Conservation (phyloP, 2,329 filamentous ascomycete species). For the Aspergillus neoniger region DNA sequence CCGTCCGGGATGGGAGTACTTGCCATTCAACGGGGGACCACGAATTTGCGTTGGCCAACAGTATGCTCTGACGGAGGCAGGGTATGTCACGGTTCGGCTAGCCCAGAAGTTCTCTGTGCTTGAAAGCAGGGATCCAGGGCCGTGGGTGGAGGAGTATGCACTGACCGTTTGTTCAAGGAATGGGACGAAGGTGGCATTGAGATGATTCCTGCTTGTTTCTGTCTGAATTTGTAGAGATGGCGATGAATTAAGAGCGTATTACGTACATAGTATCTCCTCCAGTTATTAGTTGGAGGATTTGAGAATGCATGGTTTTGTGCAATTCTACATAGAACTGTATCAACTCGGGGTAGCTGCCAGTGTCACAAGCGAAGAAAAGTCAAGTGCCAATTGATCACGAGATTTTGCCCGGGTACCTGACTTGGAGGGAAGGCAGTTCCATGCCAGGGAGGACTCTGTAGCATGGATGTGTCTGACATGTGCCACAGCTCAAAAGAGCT, state of each 20-base stretch:
- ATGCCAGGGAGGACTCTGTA: too few relatives aligned
- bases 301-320: too few relatives aligned
- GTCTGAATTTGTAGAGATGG: not conserved
- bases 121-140: slow-evolving; percentile 31
- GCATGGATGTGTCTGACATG: too few relatives aligned
- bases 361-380: too few relatives aligned
- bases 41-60: slow-evolving; percentile 38
- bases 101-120: slow-evolving; percentile 35
- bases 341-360: too few relatives aligned
- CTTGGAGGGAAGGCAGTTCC: too few relatives aligned
- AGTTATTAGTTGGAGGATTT: too few relatives aligned
- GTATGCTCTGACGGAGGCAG: slow-evolving; percentile 40
- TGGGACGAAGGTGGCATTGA: slow-evolving; percentile 21
- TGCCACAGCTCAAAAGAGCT: too few relatives aligned
- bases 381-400: too few relatives aligned
- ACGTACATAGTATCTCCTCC: not conserved
- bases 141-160: slow-evolving; percentile 29
- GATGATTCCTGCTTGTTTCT: not conserved
- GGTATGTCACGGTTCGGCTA: slow-evolving; percentile 36
- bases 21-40: slow-evolving; percentile 39
- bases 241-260: not conserved
- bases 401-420: too few relatives aligned
- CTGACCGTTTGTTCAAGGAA: slow-evolving; percentile 28
- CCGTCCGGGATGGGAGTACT: slow-evolving; percentile 34
- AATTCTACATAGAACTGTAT: too few relatives aligned